Conservation (phyloP, 1,284 basidiomycete species). For the Porodaedalea pini region DNA sequence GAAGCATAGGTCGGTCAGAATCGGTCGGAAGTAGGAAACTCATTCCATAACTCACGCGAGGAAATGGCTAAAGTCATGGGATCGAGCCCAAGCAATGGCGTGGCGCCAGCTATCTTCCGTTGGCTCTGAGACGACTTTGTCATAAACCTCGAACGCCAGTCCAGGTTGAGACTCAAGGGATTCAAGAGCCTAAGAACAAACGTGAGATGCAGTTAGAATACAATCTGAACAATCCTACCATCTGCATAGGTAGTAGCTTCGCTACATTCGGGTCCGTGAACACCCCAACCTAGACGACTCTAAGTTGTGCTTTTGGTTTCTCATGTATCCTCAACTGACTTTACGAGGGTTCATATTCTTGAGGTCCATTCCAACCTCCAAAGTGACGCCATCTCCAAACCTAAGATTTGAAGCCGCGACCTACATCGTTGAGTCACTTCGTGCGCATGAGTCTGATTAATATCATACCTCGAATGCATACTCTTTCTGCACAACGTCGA, state of each 20-base stretch:
- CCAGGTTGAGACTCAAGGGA: constrained; percentile 71
- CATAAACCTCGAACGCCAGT: constrained; percentile 82
- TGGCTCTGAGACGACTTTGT: constrained; percentile 84
- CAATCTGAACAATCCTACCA: constrained; percentile 37
- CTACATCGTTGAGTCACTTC: constrained; percentile 35
- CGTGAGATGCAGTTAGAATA: constrained; percentile 9
- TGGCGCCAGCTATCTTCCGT: constrained; percentile 86
- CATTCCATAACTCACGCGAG: constrained; percentile 61
- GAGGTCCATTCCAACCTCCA: constrained; percentile 92
- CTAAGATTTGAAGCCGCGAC: constrained; percentile 89
- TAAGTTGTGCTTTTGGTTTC: constrained; percentile 19
- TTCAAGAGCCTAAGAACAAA: constrained; percentile 57
- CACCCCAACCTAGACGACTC: constrained; percentile 72
- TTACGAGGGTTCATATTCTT: constrained; percentile 86
- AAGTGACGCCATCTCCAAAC: constrained; percentile 86
- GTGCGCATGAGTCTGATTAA: background rate
- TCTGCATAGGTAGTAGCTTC: constrained; percentile 79
- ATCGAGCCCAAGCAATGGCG: constrained; percentile 85
- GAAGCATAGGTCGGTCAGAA: constrained; percentile 14
- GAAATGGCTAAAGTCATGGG: constrained; percentile 90
- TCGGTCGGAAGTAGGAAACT: background rate
- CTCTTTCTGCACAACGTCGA: constrained; percentile 76
- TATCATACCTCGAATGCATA: constrained; percentile 87
- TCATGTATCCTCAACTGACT: constrained; percentile 37
- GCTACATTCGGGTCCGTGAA: constrained; percentile 90